Evolutionary conservation across 2,329 filamentous ascomycete species (phyloP).

Genomic region (Xylariaceae sp.): DNA sequence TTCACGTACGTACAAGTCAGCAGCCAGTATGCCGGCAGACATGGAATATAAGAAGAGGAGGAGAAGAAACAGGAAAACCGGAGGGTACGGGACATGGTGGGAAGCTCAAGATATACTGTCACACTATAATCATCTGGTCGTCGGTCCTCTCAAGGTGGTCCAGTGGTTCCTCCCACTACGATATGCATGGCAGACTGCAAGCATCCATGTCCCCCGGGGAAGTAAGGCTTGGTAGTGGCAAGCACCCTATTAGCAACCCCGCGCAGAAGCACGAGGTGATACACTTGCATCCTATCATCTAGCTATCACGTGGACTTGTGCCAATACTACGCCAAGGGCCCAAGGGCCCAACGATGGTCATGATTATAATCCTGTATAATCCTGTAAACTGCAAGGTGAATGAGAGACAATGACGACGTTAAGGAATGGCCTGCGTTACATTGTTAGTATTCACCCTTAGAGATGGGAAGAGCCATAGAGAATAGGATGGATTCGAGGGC

Average conservation of each 20-base stretch:
- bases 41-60: slow-evolving; percentile 18
- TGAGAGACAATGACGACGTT: too few species aligned
- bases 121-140: slow-evolving; percentile 2
- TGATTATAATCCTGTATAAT: not conserved
- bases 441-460: too few species aligned
- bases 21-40: slow-evolving; percentile 3
- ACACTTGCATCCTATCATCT: slow-evolving; percentile 17
- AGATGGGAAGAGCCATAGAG: too few species aligned
- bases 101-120: slow-evolving; percentile 30
- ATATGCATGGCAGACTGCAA: slow-evolving; percentile 21
- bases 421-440: too few species aligned
- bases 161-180: slow-evolving; percentile 22
- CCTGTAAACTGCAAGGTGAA: slow-evolving; percentile 7
- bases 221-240: slow-evolving; percentile 9
- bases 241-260: slow-evolving; percentile 14
- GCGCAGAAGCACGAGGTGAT: slow-evolving; percentile 24
- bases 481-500: too few species aligned
- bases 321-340: slow-evolving; percentile 25
- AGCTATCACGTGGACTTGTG: slow-evolving; percentile 22
- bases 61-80: slow-evolving; percentile 21
- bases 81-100: slow-evolving; percentile 20
- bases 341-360: slow-evolving; percentile 12
- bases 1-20: slow-evolving; percentile 39
- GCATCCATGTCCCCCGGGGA: slow-evolving; percentile 14
- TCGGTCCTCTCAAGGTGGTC: slow-evolving; percentile 9